A percentile compares a stretch with the other conserved stretches of the same genome.
phyloP scores from a whole-genome alignment of 352 stramenopile genomes.

The Blastocystis sp. region DNA sequence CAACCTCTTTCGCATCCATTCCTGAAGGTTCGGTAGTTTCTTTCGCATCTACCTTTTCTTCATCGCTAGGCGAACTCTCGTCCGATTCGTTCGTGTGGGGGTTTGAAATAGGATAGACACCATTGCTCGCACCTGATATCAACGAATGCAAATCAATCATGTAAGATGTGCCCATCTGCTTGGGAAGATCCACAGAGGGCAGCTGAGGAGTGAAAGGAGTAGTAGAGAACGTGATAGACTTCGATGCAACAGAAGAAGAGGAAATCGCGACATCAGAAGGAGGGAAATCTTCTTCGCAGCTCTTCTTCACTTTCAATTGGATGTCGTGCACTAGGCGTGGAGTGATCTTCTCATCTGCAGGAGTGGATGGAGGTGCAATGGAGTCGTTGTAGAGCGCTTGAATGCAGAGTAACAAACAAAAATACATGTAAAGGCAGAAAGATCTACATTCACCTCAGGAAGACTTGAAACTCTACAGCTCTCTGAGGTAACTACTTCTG shows the following conservation, averaged over 20 bases:
- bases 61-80: background rate
- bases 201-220: background rate
- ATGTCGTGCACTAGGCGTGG: background rate
- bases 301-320: background rate
- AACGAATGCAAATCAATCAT: background rate
- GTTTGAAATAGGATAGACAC: background rate
- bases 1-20: background rate
- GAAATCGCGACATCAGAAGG: background rate
- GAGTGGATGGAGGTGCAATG: background rate
- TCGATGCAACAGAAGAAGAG: background rate
- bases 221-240: background rate
- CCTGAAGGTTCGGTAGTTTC: background rate
- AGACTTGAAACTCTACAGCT: background rate
- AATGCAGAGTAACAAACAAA: background rate
- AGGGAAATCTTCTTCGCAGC: background rate
- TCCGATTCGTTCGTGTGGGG: background rate
- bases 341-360: background rate
- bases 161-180: background rate
- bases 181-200: background rate
- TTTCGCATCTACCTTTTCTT: background rate
- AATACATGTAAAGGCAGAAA: background rate
- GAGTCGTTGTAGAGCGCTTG: background rate
- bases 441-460: background rate
- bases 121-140: background rate
- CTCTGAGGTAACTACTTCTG: background rate